A percentile compares a stretch with the other conserved stretches of the same genome.
Evolutionary conservation across 2,329 filamentous ascomycete species (phyloP).

Genomic region (Kalmusia sp.): DNA sequence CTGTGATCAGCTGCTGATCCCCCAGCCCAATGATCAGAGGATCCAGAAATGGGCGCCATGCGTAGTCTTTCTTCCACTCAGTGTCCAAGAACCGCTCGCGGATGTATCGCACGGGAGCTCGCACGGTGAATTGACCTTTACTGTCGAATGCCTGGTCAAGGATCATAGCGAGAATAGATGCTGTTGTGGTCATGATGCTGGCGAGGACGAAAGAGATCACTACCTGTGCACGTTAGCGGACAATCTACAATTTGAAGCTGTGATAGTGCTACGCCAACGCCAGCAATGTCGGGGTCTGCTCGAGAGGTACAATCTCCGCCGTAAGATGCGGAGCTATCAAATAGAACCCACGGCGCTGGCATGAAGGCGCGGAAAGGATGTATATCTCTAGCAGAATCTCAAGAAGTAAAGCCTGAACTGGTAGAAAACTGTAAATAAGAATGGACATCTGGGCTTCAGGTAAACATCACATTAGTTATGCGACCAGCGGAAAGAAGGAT

Average conservation of each 20-base stretch:
- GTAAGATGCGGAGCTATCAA: constrained; percentile 29
- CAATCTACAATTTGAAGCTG: background rate
- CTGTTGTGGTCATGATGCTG: constrained; percentile 37
- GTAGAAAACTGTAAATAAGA: too few species aligned
- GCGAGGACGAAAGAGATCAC: constrained; percentile 39
- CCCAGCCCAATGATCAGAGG: constrained; percentile 40
- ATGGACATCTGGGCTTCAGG: too few species aligned
- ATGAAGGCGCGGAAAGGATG: constrained; percentile 19
- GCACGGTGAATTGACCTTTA: constrained; percentile 30
- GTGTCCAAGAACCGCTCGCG: constrained; percentile 32
- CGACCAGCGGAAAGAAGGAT: too few species aligned
- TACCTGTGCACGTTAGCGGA: constrained; percentile 22
- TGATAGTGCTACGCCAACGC: constrained; percentile 28
- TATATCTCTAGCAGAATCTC: too few species aligned
- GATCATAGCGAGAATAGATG: constrained; percentile 41
- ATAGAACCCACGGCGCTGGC: constrained; percentile 38
- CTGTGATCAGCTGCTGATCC: constrained; percentile 41
- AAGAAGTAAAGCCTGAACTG: too few species aligned
- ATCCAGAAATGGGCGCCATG: constrained; percentile 38
- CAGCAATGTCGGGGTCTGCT: constrained; percentile 40
- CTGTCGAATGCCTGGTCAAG: constrained; percentile 38
- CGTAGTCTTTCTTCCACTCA: constrained; percentile 39
- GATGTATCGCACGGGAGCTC: constrained; percentile 28
- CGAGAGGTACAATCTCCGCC: constrained; percentile 28
- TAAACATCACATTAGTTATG: too few species aligned